phyloP scores from a whole-genome alignment of 1,284 basidiomycete genomes.

The Cutaneotrichosporon cutaneum region DNA sequence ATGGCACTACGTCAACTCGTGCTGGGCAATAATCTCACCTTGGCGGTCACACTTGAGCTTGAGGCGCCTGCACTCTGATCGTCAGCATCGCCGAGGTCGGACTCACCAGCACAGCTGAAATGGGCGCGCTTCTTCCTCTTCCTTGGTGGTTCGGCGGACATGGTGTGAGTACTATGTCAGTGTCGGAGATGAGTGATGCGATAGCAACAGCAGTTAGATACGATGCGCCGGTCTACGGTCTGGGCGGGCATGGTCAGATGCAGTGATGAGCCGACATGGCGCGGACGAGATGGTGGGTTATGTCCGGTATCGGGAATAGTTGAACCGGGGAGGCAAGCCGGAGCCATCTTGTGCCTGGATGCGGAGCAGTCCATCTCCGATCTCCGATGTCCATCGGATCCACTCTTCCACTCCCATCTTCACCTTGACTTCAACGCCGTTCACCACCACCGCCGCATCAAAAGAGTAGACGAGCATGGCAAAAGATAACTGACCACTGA shows the following conservation, averaged over 20 bases:
- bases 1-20: slow-evolving; percentile 26
- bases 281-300: neutral
- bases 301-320: slow-evolving; percentile 8
- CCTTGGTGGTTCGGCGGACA: slow-evolving; percentile 3
- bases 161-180: neutral
- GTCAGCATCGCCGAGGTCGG: slow-evolving; percentile 3
- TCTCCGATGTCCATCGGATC: neutral
- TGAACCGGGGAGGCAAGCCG: neutral
- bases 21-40: slow-evolving; percentile 12
- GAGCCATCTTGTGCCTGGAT: neutral
- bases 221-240: neutral
- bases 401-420: neutral
- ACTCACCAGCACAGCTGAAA: slow-evolving; percentile 15
- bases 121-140: slow-evolving; percentile 14
- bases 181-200: slow-evolving; percentile 3
- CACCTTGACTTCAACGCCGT: too few species aligned
- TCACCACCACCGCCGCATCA: too few species aligned
- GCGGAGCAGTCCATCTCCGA: neutral
- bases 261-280: neutral
- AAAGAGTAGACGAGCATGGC: neutral
- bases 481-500: neutral
- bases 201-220: neutral
- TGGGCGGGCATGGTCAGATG: neutral
- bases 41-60: slow-evolving; percentile 35
- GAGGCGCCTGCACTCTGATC: slow-evolving; percentile 29